phyloP scores from a whole-genome alignment of 148 eudicot species.

The Camellia granthamiana region DNA sequence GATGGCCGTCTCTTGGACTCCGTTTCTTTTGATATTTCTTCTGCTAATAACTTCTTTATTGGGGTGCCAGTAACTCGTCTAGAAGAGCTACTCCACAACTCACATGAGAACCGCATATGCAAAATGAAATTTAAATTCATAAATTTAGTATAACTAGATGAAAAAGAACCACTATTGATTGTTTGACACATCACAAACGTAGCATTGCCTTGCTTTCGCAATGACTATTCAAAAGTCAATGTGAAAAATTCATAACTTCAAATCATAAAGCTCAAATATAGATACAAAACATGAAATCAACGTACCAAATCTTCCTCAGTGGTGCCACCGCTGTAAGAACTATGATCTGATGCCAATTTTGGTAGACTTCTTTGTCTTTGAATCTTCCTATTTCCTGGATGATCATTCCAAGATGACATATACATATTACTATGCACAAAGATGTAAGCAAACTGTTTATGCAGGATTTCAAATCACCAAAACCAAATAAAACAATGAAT shows the following conservation, averaged over 20 bases:
- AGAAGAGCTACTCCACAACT: slow-evolving; percentile 37
- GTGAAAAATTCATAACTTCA: not conserved
- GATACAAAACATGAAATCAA: slow-evolving; percentile 2
- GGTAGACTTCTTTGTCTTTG: slow-evolving; percentile 25
- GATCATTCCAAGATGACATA: not conserved
- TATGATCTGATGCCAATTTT: slow-evolving; percentile 28
- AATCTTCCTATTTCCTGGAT: slow-evolving; percentile 39
- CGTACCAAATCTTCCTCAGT: slow-evolving; percentile 43
- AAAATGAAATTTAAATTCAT: slow-evolving; percentile 10
- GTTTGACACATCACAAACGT: not conserved
- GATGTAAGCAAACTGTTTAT: not conserved
- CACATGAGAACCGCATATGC: slow-evolving; percentile 36
- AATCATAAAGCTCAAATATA: not conserved
- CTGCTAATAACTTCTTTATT: slow-evolving; percentile 65
- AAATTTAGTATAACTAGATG: not conserved
- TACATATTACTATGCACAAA: not conserved
- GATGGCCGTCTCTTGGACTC: slow-evolving; percentile 54
- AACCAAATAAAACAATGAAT: slow-evolving; percentile 5
- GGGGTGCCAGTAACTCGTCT: slow-evolving; percentile 39
- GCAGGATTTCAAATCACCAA: slow-evolving; percentile 1
- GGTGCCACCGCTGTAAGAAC: slow-evolving; percentile 31
- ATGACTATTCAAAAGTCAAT: slow-evolving; percentile 2
- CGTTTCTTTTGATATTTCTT: slow-evolving; percentile 55
- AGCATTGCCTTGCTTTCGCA: not conserved
- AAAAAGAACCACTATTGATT: not conserved